phyloP scores from a whole-genome alignment of 2,329 filamentous ascomycete species.

The Diaporthe sp. region DNA sequence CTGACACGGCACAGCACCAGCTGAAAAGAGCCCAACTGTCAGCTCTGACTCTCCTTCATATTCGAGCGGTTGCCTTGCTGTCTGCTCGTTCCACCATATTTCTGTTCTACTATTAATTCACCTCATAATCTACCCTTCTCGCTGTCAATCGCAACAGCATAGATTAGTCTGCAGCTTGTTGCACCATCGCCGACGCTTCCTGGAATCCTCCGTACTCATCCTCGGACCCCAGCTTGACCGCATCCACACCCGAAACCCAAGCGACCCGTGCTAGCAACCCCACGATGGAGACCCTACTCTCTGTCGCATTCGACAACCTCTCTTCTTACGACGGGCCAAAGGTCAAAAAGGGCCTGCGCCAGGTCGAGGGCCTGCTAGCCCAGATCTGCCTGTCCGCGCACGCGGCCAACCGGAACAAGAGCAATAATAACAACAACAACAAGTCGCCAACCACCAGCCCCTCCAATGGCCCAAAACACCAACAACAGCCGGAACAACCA shows the following conservation, averaged over 20 bases:
- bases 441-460: slow-evolving; percentile 48
- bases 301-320: slow-evolving; percentile 95
- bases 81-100: not conserved
- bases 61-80: not conserved
- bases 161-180: not conserved
- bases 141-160: not conserved
- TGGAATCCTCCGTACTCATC: not conserved
- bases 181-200: not conserved
- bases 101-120: not conserved
- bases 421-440: slow-evolving; percentile 51
- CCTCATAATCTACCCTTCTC: not conserved
- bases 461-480: slow-evolving; percentile 9
- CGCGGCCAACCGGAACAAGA: slow-evolving; percentile 50
- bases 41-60: slow-evolving; percentile 18
- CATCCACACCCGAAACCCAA: slow-evolving; percentile 24
- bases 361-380: slow-evolving; percentile 93
- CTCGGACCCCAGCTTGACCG: slow-evolving; percentile 1
- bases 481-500: slow-evolving; percentile 36
- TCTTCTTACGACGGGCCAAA: slow-evolving; percentile 92
- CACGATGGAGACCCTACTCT: slow-evolving; percentile 90
- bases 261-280: slow-evolving; percentile 4
- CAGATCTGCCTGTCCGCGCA: slow-evolving; percentile 86
- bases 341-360: slow-evolving; percentile 92
- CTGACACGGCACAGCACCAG: slow-evolving; percentile 19
- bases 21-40: slow-evolving; percentile 18